Evolutionary conservation across 805 yeast species (phyloP), one percentile per base, ranked within the genome.

Genomic region (Ogataea angusta): DNA sequence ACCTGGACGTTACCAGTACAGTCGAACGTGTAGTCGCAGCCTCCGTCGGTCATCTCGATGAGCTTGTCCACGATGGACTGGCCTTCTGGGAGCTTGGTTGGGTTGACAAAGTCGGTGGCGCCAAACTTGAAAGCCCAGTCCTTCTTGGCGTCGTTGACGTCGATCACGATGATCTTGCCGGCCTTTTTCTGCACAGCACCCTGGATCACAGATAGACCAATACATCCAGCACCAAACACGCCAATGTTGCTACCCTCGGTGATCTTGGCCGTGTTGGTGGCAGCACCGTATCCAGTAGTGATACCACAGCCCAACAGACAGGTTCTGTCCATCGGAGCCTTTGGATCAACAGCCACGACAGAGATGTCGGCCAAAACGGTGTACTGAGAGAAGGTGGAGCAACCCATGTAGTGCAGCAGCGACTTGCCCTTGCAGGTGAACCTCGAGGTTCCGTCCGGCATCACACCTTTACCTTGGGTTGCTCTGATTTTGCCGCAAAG

Each of bases 221-320:
- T 96, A 60, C 96, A 85, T 44, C 99, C 99, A 43, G 95, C 95
- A 62, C 99, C 99, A 60, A 95, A 93, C 30, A 93, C 86, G 33
- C 96, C 99, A 48, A 93, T 89, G 46, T 84, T 86, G 62, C 91
- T 97, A 54, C 96, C 97, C 62, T 78, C 74, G 60, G 84, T 81
- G 45, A 95, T 91, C 55, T 86, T 75, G 45, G 97, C 98, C 37
- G 96, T 87, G 70, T 86, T 86, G 54, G 85, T 77, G 40, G 97
- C 99, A 37, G 98, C 96, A 66, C 99, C 99, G 62, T 86, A 86
- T 50, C 99, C 99, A 38, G 99, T 93, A 40, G 99, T 93, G 58
- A 93, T 86, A 73, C 99, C 99, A 67, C 99, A 93, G 37, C 99
- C 99, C 56, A 95, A 77, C 64, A 95, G 69, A 72, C 98, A 89